Evolutionary conservation across 2,329 filamentous ascomycete genomes (phyloP).

Genomic region (Aspergillus neoniger): DNA sequence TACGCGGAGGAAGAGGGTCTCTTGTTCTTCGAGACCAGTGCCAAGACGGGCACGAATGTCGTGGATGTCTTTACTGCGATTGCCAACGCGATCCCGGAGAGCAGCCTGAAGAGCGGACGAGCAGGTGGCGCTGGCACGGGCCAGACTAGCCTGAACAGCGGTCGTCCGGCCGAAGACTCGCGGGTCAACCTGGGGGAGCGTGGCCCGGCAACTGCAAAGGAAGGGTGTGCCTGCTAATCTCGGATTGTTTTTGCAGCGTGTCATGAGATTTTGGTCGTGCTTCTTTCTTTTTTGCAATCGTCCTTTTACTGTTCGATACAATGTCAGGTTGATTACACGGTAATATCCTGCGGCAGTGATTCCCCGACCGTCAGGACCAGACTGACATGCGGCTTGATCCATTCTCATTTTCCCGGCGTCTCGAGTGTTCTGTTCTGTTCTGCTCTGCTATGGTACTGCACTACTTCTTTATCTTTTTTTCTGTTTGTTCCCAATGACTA

Average conservation of each 20-base stretch:
- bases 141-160: conserved; percentile 58
- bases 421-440: conserved; percentile 2
- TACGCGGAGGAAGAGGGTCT: conserved; percentile 95
- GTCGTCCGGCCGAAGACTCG: conserved; percentile 51
- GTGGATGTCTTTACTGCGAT: conserved; percentile 97
- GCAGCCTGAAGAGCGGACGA: conserved; percentile 84
- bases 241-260: conserved; percentile 5
- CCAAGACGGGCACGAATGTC: conserved; percentile 94
- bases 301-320: conserved; percentile 13
- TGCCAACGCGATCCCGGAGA: conserved; percentile 96
- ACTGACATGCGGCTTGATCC: conserved; percentile 9
- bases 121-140: conserved; percentile 66
- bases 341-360: conserved; percentile 6
- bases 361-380: not conserved
- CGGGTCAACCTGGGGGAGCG: conserved; percentile 81
- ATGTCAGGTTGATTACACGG: conserved; percentile 15
- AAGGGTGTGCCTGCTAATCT: conserved; percentile 81
- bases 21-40: conserved; percentile 96
- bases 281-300: conserved; percentile 3
- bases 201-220: conserved; percentile 75
- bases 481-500: conserved; percentile 14
- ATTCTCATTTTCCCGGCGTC: conserved; percentile 14
- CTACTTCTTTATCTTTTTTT: not conserved
- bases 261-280: conserved; percentile 4
- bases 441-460: not conserved